phyloP scores from a whole-genome alignment of 176 grass and related monocot species.

The Luzula sylvatica region DNA sequence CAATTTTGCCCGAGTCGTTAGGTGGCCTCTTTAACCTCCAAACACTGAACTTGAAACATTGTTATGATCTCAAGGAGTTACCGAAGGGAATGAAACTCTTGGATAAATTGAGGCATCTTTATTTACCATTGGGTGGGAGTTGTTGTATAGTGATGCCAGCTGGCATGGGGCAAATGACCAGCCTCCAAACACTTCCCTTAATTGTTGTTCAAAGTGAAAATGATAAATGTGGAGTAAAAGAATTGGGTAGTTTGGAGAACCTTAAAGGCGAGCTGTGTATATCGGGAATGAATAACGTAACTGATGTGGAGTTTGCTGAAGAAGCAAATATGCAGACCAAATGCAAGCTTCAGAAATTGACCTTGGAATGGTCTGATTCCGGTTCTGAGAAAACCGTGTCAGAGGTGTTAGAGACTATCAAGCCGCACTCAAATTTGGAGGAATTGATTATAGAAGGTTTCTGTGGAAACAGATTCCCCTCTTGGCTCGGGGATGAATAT shows the following conservation, averaged over 20 bases:
- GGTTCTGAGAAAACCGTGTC: background rate
- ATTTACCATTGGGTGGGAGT: slow-evolving; percentile 10
- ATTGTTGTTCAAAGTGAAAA: slow-evolving; percentile 12
- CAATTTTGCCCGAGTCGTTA: slow-evolving; percentile 28
- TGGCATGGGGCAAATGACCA: slow-evolving; percentile 29
- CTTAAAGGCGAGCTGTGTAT: slow-evolving; percentile 37
- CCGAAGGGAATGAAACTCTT: slow-evolving; percentile 38
- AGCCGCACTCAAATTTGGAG: slow-evolving; percentile 23
- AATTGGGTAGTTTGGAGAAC: slow-evolving; percentile 24
- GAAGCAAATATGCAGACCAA: slow-evolving; percentile 27
- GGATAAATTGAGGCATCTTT: slow-evolving; percentile 26
- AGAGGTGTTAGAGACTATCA: slow-evolving; percentile 14
- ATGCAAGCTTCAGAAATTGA: slow-evolving; percentile 25
- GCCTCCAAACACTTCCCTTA: slow-evolving; percentile 24
- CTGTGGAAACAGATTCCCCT: slow-evolving; percentile 9
- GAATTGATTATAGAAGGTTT: slow-evolving; percentile 24
- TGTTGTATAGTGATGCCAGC: slow-evolving; percentile 14
- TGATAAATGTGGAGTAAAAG: slow-evolving; percentile 19
- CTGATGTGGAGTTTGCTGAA: slow-evolving; percentile 8
- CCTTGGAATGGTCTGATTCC: slow-evolving; percentile 26
- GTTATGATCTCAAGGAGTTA: slow-evolving; percentile 24
- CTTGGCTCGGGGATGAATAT: slow-evolving; percentile 24
- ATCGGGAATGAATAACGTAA: slow-evolving; percentile 23
- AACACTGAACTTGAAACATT: slow-evolving; percentile 33
- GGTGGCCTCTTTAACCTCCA: slow-evolving; percentile 33